Base-by-base conservation (phyloP, 2,329 filamentous ascomycete species). In the Zasmidium citrigriseum region DNA sequence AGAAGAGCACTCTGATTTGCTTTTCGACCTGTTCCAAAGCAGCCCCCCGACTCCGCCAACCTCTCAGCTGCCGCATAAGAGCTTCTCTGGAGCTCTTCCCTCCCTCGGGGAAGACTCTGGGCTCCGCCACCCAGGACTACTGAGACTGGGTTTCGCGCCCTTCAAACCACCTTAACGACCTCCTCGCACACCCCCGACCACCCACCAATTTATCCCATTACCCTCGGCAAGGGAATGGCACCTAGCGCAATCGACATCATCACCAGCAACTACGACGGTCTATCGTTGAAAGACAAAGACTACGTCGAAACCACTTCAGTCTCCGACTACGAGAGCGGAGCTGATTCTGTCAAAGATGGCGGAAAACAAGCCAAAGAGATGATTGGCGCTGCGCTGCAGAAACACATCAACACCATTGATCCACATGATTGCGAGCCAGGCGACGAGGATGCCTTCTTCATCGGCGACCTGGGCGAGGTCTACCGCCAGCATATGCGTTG, bases 41-140 rank as follows among this genome's bases (percentile, higher is more conserved):
- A 68, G 68, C 67, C 75, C 74, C 67, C 83, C 82, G 77, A 83
- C 80, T 75, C 80, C 84, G 77, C 78, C 84, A 79, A 79, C 80
- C 78, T 80, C 82, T 85, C 89, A 96, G 91, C 93, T 98, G 95
- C 95, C 95, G 95, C 93, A 99, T 99, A 98, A 91, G 90, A 96
- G 89, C 88, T 86, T 86, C 88, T 88, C 86, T 86, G 85, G 88
- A 90, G 89, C 93, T 96, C 93, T 98, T 98, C 93, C 93, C 96
- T 93, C 95, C 82, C 83, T 82, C 79, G 93, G 93, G 95, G 95
- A 93, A 96, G 95, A 95, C 91, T 96, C 92, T 90, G 91, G 91
- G 89, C 91, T 90, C 91, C 89, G 91, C 89, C 90, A 75, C 72
- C 72, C 61, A 68, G 60, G 65, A 62, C 60, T 63, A 90, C 86